Evolutionary conservation across 192 early-diverging fungal species (phyloP).

Genomic region (Coemansia sp.): DNA sequence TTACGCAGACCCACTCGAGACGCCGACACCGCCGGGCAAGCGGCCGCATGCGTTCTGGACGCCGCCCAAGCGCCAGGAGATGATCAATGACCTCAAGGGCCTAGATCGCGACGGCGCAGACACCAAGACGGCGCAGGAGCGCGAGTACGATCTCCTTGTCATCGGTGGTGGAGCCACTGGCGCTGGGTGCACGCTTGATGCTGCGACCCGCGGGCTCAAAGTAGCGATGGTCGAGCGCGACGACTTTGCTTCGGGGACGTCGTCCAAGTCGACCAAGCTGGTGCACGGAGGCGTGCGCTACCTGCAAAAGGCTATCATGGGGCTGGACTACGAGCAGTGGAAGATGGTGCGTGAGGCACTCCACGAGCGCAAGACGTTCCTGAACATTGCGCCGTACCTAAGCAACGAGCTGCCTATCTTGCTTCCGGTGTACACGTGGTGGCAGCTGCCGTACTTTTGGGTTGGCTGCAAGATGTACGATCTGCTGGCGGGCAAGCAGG

Average conservation of each 20-base stretch:
- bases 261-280: slow-evolving; percentile 89
- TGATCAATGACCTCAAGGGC: slow-evolving; percentile 67
- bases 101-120: slow-evolving; percentile 36
- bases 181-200: slow-evolving; percentile 87
- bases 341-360: slow-evolving; percentile 93
- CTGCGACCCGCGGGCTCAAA: slow-evolving; percentile 85
- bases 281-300: slow-evolving; percentile 98
- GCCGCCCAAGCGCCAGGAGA: slow-evolving; percentile 69
- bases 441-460: slow-evolving; percentile 98
- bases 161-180: slow-evolving; percentile 97
- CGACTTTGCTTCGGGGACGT: slow-evolving; percentile 92
- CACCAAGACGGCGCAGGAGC: slow-evolving; percentile 38
- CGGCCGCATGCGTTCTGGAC: slow-evolving; percentile 72
- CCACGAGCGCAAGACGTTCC: slow-evolving; percentile 90
- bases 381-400: slow-evolving; percentile 95
- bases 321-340: slow-evolving; percentile 95
- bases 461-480: slow-evolving; percentile 92
- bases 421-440: slow-evolving; percentile 93
- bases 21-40: slow-evolving; percentile 30
- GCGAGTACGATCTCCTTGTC: slow-evolving; percentile 81
- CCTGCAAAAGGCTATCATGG: slow-evolving; percentile 92
- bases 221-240: slow-evolving; percentile 95
- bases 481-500: slow-evolving; percentile 80
- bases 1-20: slow-evolving; percentile 45
- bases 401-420: slow-evolving; percentile 91